A percentile compares a stretch with the other conserved stretches of the same genome.
These are phyloP conservation scores for Cladosporium sp. DNA, from an alignment of 2,329 filamentous ascomycete genomes.

Conservation along the genomic window DNA sequence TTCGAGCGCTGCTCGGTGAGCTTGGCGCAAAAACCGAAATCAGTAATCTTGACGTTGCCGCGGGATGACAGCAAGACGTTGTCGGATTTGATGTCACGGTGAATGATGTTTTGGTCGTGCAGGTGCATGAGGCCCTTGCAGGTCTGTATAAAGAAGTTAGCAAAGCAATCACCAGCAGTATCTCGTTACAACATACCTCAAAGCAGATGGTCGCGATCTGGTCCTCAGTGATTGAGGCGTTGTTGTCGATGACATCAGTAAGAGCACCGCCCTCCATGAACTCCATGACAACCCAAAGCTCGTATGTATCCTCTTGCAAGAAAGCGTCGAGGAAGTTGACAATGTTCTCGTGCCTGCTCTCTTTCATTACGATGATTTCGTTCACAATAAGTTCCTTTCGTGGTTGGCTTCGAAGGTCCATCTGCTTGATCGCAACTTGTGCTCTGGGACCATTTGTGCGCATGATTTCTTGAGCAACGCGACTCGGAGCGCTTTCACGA, in stretches of 20 bases:
- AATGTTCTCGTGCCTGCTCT: constrained; percentile 96
- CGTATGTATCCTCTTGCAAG: constrained; percentile 87
- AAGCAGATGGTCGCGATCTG: constrained; percentile 97
- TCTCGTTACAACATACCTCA: constrained; percentile 64
- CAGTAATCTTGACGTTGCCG: constrained; percentile 92
- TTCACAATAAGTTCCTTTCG: constrained; percentile 98
- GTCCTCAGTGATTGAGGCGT: constrained; percentile 87
- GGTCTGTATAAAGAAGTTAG: constrained; percentile 60
- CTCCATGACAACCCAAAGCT: constrained; percentile 99
- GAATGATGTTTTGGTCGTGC: constrained; percentile 94
- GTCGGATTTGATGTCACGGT: constrained; percentile 99
- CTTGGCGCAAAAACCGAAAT: constrained; percentile 99
- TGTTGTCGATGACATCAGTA: constrained; percentile 99
- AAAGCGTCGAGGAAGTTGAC: constrained; percentile 98
- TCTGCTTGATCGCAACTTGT: constrained; percentile 98
- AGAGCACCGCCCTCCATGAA: constrained; percentile 98
- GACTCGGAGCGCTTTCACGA: constrained; percentile 82
- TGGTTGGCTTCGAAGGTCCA: constrained; percentile 96
- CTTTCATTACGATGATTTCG: constrained; percentile 99
- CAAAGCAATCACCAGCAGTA: not conserved
- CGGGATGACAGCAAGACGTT: constrained; percentile 93
- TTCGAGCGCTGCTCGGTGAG: constrained; percentile 95
- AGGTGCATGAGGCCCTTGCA: constrained; percentile 93
- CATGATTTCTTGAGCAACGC: constrained; percentile 74
- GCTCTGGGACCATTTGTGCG: constrained; percentile 76